Evolutionary conservation across 192 early-diverging fungal species (phyloP).

Genomic region (Pecoramyces ruminantium): DNA sequence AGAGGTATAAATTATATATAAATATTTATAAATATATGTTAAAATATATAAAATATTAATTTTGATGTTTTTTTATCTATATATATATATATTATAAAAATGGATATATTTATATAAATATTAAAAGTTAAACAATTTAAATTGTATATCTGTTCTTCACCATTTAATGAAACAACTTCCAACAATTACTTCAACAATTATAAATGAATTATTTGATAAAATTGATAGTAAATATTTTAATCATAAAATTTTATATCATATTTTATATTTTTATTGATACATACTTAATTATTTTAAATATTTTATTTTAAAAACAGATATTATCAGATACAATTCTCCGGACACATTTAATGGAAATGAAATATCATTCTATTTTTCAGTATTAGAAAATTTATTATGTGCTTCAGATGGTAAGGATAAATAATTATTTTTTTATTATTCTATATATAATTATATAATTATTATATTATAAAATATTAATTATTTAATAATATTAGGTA

Average conservation of each 20-base stretch:
- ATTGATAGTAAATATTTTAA: not conserved
- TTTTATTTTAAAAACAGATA: too few species aligned
- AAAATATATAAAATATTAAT: too few species aligned
- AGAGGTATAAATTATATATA: not conserved
- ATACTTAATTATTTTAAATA: too few species aligned
- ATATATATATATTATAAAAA: too few species aligned
- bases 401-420: constrained; percentile 11
- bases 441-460: too few species aligned
- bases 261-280: too few species aligned
- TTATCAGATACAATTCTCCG: not conserved
- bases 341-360: not conserved
- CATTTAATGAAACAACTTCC: not conserved
- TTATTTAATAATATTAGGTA: constrained; percentile 9
- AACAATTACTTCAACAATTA: not conserved
- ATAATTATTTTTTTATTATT: not conserved
- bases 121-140: constrained; percentile 12
- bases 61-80: too few species aligned
- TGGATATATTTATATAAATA: constrained; percentile 4
- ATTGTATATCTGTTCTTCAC: not conserved
- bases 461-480: too few species aligned
- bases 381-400: not conserved
- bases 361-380: not conserved
- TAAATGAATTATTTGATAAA: not conserved
- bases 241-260: too few species aligned
- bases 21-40: too few species aligned